Evolutionary conservation across 2,329 filamentous ascomycete genomes (phyloP), one percentile per base, ranked within the genome.

Genomic region (Coniochaeta ligniaria): DNA sequence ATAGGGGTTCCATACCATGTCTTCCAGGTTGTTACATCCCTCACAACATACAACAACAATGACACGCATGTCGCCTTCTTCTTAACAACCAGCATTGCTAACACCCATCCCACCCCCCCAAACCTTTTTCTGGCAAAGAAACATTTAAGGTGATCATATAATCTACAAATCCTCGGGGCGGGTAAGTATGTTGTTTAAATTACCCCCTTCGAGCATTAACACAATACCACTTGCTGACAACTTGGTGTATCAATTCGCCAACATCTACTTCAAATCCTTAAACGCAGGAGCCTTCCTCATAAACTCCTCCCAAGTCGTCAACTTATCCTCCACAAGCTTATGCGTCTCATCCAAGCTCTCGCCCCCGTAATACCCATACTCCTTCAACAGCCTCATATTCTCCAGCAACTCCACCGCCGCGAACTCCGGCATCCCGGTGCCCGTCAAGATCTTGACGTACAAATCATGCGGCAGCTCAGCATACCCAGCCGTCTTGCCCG

Each of bases 291-390:
- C 65, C 28, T 67, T 69, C 65, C 68, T 70, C 61, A 73, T 63
- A 55, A 69, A 76, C 55, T 78, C 76, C 60, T 72, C 73, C 73
- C 74, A 79, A 3, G 72, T 77, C 2, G 74, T 78, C 62, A 75
- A 69, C 64, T 71, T 69, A 54, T 78, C 74, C 60, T 71, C 71
- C 59, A 78, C 58, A 61, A 74, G 63, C 56, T 62, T 63, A 28
- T 71, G 73, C 61, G 73, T 76, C 62, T 74, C 72, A 3, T 77
- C 71, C 54, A 81, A 69, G 43, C 66, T 64, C 55, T 63, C 78
- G 11, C 79, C 79, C 6, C 75, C 77, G 66, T 76, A 85, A 64
- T 85, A 85, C 0, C 82, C 82, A 33, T 75, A 79, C 24, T 80
- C 75, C 59, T 78, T 73, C 61, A 85, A 69, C 55, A 85, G 72